phyloP scores from a whole-genome alignment of 257 asterid species.

The Nemophila menziesii region DNA sequence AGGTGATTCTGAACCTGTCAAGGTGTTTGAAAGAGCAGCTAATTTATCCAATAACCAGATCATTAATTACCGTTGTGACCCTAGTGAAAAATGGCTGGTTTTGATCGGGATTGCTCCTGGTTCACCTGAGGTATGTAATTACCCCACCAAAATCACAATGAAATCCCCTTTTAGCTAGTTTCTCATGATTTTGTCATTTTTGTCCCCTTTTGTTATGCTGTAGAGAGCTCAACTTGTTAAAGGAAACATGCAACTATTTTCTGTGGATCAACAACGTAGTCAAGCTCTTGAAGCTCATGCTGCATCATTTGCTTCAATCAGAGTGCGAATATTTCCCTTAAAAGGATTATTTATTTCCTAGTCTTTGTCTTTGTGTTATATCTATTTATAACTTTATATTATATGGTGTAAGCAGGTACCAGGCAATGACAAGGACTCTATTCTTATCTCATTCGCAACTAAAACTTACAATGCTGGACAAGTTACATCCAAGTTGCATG shows the following conservation, averaged over 20 bases:
- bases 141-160: not conserved
- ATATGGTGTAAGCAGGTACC: slow-evolving; percentile 40
- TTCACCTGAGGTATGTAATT: slow-evolving; percentile 71
- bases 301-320: slow-evolving; percentile 82
- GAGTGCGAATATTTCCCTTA: slow-evolving; percentile 31
- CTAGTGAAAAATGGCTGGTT: slow-evolving; percentile 98
- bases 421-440: slow-evolving; percentile 89
- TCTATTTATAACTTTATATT: slow-evolving; percentile 8
- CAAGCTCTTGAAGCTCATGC: slow-evolving; percentile 99
- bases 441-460: slow-evolving; percentile 85
- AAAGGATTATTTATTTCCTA: not conserved
- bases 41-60: slow-evolving; percentile 86
- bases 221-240: slow-evolving; percentile 95
- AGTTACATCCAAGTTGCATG: slow-evolving; percentile 73
- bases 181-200: not conserved
- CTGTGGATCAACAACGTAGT: slow-evolving; percentile 96
- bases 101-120: slow-evolving; percentile 98
- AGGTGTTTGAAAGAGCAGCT: slow-evolving; percentile 95
- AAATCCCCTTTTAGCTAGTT: not conserved
- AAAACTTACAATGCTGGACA: slow-evolving; percentile 84
- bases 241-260: slow-evolving; percentile 92
- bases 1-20: slow-evolving; percentile 94
- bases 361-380: not conserved
- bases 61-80: slow-evolving; percentile 88
- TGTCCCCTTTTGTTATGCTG: slow-evolving; percentile 11